Evolutionary conservation across 352 stramenopile species (phyloP).

Genomic region (Peronospora destructor): DNA sequence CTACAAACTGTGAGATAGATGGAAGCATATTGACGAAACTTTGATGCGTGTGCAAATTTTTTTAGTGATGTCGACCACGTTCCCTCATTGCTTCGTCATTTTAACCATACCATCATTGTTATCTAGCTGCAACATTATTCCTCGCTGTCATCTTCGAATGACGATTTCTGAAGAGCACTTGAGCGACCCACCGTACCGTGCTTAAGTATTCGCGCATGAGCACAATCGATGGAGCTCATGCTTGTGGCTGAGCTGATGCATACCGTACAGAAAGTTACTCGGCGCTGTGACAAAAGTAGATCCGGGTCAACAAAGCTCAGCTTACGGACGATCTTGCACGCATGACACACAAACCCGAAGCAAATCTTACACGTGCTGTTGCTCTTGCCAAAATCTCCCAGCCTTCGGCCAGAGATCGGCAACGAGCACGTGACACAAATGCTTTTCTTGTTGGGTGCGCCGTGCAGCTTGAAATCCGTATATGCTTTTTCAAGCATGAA

Average conservation of each 20-base stretch:
- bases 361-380: conserved; percentile 23
- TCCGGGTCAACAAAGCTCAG: conserved; percentile 32
- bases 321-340: conserved; percentile 24
- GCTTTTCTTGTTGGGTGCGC: conserved; percentile 19
- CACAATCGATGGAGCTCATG: conserved; percentile 22
- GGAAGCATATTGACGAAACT: background rate
- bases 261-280: conserved; percentile 27
- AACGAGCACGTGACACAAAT: conserved; percentile 26
- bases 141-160: conserved; percentile 11
- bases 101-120: background rate
- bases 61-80: background rate
- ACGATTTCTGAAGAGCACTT: conserved; percentile 9
- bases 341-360: conserved; percentile 24
- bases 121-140: conserved; percentile 5
- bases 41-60: background rate
- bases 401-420: conserved; percentile 11
- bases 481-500: conserved; percentile 25
- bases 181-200: conserved; percentile 9
- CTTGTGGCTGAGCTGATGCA: conserved; percentile 23
- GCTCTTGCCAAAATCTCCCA: conserved; percentile 24
- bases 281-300: conserved; percentile 23
- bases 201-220: conserved; percentile 20
- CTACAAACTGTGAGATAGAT: no score
- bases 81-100: background rate
- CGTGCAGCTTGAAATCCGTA: conserved; percentile 16